Percentiles rank a stretch among this genome's conserved stretches.
These are phyloP conservation scores for Hibiscus tridactylites DNA, from an alignment of 345 rosid species.

Conservation along the genomic window DNA sequence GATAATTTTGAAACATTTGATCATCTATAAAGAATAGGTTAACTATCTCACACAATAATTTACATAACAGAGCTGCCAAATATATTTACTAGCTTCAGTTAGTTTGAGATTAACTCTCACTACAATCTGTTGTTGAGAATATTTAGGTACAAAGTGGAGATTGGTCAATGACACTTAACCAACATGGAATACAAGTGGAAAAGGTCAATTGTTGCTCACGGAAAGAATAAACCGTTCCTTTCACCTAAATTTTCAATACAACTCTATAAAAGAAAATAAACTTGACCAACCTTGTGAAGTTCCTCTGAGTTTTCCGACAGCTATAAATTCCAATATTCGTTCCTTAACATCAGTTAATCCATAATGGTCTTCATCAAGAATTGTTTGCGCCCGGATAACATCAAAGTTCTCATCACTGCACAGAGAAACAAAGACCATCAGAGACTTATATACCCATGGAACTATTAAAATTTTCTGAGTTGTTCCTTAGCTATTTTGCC, in stretches of 20 bases:
- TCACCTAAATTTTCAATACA: no score
- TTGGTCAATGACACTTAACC: background rate
- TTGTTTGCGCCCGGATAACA: constrained; percentile 69
- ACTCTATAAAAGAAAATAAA: background rate
- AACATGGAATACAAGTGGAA: background rate
- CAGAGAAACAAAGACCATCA: constrained; percentile 1
- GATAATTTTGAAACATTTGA: no score
- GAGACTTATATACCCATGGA: background rate
- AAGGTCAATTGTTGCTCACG: background rate
- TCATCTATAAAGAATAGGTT: no score
- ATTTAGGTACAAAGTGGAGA: background rate
- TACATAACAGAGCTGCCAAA: background rate
- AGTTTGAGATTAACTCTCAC: background rate
- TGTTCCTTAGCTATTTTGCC: background rate
- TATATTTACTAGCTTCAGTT: background rate
- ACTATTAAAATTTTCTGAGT: background rate
- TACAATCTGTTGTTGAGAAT: background rate
- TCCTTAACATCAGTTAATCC: constrained; percentile 97
- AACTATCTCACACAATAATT: background rate
- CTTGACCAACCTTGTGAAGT: constrained; percentile 70
- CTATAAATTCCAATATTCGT: constrained; percentile 95
- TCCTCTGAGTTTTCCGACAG: constrained; percentile 98
- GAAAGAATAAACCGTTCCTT: no score
- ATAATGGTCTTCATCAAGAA: constrained; percentile 98
- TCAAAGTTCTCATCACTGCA: constrained; percentile 97